phyloP scores from a whole-genome alignment of 1,139 yeast genomes.

The Blastobotrys persicus region DNA sequence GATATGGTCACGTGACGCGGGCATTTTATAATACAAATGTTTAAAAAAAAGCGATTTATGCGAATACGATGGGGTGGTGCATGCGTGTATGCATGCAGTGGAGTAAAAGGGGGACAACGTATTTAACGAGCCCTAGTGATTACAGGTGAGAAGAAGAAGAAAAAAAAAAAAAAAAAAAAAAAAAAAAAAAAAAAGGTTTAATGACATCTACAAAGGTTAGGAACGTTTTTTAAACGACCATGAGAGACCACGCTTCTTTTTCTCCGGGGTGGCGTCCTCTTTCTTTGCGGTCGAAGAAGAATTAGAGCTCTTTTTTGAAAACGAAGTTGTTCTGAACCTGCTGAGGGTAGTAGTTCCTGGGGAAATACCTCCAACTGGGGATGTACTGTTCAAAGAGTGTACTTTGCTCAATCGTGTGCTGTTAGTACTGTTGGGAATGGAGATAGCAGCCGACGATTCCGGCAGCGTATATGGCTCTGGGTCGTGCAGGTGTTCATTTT shows the following conservation, averaged over 20 bases:
- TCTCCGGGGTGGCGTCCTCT: slow-evolving; percentile 12
- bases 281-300: slow-evolving; percentile 12
- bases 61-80: no score
- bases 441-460: slow-evolving; percentile 8
- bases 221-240: slow-evolving; percentile 19
- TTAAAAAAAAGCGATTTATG: no score
- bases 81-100: no score
- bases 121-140: not conserved
- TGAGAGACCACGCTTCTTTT: slow-evolving; percentile 24
- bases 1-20: not conserved
- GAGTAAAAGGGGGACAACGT: not conserved
- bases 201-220: not conserved
- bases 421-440: slow-evolving; percentile 12
- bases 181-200: not conserved
- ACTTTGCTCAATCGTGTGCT: slow-evolving; percentile 3
- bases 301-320: slow-evolving; percentile 10
- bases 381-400: not conserved
- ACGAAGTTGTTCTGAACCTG: slow-evolving; percentile 7
- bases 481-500: not conserved
- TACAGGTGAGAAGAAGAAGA: not conserved
- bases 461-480: slow-evolving; percentile 4
- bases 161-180: not conserved
- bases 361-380: slow-evolving; percentile 4
- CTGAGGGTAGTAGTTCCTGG: slow-evolving; percentile 9
- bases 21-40: not conserved